Percentiles rank a stretch among this genome's conserved stretches.
Conservation (phyloP, 371 early-diverging fungal species). For the Lichtheimia ramosa region DNA sequence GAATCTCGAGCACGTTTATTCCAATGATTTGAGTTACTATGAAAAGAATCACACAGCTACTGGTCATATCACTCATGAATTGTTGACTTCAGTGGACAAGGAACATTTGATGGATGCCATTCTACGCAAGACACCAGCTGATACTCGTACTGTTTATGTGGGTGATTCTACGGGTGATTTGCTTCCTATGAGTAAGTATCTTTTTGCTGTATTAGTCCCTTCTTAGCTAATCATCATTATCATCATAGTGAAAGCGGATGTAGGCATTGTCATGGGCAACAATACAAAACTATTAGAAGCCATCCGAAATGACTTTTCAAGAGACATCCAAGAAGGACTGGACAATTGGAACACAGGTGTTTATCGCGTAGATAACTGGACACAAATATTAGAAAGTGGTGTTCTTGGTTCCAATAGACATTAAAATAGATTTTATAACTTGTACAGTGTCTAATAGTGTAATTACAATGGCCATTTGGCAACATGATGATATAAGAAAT, state of each 20-base stretch:
- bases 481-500: too few relatives aligned
- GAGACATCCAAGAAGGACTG: conserved; percentile 12
- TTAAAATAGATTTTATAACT: too few relatives aligned
- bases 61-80: conserved; percentile 25
- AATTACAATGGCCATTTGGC: too few relatives aligned
- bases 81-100: conserved; percentile 37
- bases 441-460: too few relatives aligned
- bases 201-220: background rate
- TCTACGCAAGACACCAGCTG: background rate
- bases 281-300: conserved; percentile 31
- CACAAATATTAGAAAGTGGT: background rate
- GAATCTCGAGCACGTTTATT: conserved; percentile 13
- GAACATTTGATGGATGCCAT: conserved; percentile 15
- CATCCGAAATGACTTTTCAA: conserved; percentile 7
- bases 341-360: background rate
- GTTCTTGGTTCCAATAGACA: background rate
- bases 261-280: conserved; percentile 55
- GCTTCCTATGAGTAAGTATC: conserved; percentile 26
- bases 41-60: conserved; percentile 17
- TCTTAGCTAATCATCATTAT: background rate
- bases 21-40: conserved; percentile 33
- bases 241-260: conserved; percentile 43
- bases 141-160: conserved; percentile 23
- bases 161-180: conserved; percentile 47
- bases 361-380: conserved; percentile 8